phyloP scores from a whole-genome alignment of 2,329 filamentous ascomycete species.

The Neonectria magnoliae region DNA sequence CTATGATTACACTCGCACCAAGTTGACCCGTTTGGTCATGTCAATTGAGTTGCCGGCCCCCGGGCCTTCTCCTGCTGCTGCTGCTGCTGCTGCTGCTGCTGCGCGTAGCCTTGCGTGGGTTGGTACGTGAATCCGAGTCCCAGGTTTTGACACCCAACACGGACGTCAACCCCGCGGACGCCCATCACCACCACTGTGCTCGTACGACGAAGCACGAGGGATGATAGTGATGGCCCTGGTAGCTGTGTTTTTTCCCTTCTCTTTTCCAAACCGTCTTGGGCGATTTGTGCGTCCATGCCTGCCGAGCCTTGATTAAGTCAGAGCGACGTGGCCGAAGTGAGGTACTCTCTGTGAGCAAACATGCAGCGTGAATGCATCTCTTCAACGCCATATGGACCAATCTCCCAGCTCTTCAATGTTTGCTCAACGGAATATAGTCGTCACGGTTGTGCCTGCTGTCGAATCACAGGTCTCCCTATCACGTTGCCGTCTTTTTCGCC shows the following conservation, averaged over 20 bases:
- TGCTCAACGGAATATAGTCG: constrained; percentile 27
- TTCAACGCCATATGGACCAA: background rate
- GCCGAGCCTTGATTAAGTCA: background rate
- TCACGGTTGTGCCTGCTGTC: constrained; percentile 24
- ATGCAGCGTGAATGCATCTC: background rate
- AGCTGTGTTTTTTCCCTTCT: background rate
- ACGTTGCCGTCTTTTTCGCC: background rate
- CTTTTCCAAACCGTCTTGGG: background rate
- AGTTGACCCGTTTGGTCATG: constrained; percentile 19
- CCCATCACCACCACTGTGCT: constrained; percentile 2
- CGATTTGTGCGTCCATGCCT: background rate
- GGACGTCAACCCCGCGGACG: constrained; percentile 10
- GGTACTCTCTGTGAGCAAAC: constrained; percentile 5
- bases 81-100: background rate
- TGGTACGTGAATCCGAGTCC: constrained; percentile 7
- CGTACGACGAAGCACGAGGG: background rate
- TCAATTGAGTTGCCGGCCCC: background rate
- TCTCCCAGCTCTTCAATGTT: constrained; percentile 5
- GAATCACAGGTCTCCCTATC: constrained; percentile 20
- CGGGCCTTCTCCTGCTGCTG: constrained; percentile 2
- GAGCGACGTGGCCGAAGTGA: background rate
- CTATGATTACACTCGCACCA: constrained; percentile 34
- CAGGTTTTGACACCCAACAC: constrained; percentile 12
- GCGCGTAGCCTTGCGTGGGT: constrained; percentile 11
- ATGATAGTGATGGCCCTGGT: background rate